Base-by-base conservation (phyloP, 2,329 filamentous ascomycete genomes). In the Fusarium denticulatum region DNA sequence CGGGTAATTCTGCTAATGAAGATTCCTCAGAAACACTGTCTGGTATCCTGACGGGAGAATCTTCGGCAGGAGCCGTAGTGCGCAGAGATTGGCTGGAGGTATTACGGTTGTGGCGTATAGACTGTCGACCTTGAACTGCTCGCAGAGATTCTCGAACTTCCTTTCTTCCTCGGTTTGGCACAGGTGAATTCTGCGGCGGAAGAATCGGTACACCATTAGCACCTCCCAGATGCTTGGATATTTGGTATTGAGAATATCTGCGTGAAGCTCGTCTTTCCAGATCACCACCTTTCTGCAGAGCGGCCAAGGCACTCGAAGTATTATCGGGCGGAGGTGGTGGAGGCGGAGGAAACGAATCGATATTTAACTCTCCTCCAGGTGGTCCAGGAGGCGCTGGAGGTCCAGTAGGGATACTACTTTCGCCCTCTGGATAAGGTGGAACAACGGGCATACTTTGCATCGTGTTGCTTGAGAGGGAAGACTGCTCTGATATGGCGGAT, bases 231-330 rank as follows among this genome's bases (percentile, higher is more conserved):
- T 97, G 95, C 80, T 98, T 98, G 50, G 94, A 94, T 76, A 99
- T 97, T 79, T 99, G 96, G 80, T 98, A 99, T 60, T 95, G 93
- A 5, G 96, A 98, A 80, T 98, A 99, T 78, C 96, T 88, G 75
- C 96, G 89, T 20, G 96, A 99, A 2, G 96, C 96, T 80, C 96
- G 89, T 79, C 96, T 90, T 83, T 99, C 96, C 56, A 99, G 85
- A 75, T 98, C 95, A 26, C 96, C 96, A 39, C 95, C 95, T 82
- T 95, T 91, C 82, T 98, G 96, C 74, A 99, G 83, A 57, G 95
- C 95, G 55, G 94, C 94, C 59, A 99, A 86, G 10, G 96, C 96
- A 85, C 97, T 97, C 77, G 96, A 93, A 77, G 95, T 91, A 77
- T 93, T 93, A 59, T 94, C 93, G 6, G 82, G 82, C 4, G 94